A percentile compares a stretch with the other conserved stretches of the same genome.
Conservation (phyloP, 1,139 yeast species). For the Hansenula sp. region DNA sequence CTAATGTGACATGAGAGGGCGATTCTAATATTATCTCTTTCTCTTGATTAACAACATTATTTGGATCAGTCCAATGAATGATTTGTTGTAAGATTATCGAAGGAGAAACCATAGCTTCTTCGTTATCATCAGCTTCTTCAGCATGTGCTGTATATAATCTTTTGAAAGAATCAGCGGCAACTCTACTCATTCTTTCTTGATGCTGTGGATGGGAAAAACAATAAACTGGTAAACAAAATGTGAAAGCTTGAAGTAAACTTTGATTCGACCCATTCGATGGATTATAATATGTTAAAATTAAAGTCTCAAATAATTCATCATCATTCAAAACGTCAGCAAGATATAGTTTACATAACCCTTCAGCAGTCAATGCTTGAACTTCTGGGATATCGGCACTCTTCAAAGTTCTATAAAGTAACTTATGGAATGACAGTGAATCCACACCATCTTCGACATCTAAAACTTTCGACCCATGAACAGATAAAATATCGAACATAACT, state of each 20-base stretch:
- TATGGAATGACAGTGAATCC: conserved; percentile 57
- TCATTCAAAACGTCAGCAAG: conserved; percentile 74
- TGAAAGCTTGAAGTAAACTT: conserved; percentile 72
- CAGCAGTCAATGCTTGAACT: conserved; percentile 79
- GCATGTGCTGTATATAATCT: conserved; percentile 48
- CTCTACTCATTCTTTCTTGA: conserved; percentile 62
- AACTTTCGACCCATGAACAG: conserved; percentile 70
- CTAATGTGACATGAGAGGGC: conserved; percentile 55
- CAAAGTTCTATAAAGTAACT: conserved; percentile 65
- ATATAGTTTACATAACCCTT: conserved; percentile 79
- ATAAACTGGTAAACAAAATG: conserved; percentile 89
- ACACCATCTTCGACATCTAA: conserved; percentile 63
- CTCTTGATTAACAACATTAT: conserved; percentile 52
- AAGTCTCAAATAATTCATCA: conserved; percentile 66
- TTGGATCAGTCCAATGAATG: conserved; percentile 85
- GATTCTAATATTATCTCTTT: conserved; percentile 39
- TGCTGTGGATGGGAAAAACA: conserved; percentile 76
- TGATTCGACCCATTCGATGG: conserved; percentile 62
- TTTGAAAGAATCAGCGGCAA: conserved; percentile 64
- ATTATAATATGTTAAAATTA: conserved; percentile 72
- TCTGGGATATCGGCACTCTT: conserved; percentile 55
- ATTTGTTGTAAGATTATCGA: conserved; percentile 69
- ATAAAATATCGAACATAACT: conserved; percentile 72
- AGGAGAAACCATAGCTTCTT: conserved; percentile 37
- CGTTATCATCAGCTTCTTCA: conserved; percentile 25